Base-by-base conservation (phyloP, 2,329 filamentous ascomycete species). In the Aspergillus novoparasiticus region DNA sequence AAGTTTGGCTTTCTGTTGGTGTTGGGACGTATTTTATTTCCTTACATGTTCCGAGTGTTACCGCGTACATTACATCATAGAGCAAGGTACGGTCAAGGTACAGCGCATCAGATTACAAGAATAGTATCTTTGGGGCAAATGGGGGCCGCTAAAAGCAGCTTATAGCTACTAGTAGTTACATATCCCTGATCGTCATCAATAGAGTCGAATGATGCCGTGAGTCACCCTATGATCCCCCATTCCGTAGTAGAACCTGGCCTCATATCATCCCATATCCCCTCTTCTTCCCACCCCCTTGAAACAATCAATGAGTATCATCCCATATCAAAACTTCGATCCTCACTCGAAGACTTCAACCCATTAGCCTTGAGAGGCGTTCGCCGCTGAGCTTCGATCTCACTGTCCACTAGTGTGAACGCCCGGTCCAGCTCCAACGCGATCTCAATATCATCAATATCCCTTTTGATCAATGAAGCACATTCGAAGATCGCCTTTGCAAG, bases 401-500 rank as follows among this genome's bases (percentile, higher is more conserved):
- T 65, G 21, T 67, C 65, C 34, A 79, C 71, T 3, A 73, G 54
- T 9, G 68, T 61, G 12, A 77, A 64, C 2, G 69, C 69, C 8
- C 64, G 62, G 23, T 71, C 57, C 30, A 78, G 51, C 48, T 75
- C 69, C 6, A 65, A 54, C 16, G 69, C 65, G 43, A 73, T 61
- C 11, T 70, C 66, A 8, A 69, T 64, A 4, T 67, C 63, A 21
- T 63, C 61, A 14, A 69, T 60, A 28, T 71, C 66, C 8, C 63
- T 58, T n/a, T 65, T 69, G 30, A 77, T 61, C 16, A 61, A 66
- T 12, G 70, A 68, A 9, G 79, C 54, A 6, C 70, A 68, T 45
- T 77, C 70, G 45, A 78, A 78, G 16, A 73, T 64, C n/a, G 67
- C 69, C 43, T 72, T 70, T 14, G 73, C 74, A 58, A 76, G 58